Evolutionary conservation across 1,284 basidiomycete genomes (phyloP).

Genomic region (Inonotus hispidus): DNA sequence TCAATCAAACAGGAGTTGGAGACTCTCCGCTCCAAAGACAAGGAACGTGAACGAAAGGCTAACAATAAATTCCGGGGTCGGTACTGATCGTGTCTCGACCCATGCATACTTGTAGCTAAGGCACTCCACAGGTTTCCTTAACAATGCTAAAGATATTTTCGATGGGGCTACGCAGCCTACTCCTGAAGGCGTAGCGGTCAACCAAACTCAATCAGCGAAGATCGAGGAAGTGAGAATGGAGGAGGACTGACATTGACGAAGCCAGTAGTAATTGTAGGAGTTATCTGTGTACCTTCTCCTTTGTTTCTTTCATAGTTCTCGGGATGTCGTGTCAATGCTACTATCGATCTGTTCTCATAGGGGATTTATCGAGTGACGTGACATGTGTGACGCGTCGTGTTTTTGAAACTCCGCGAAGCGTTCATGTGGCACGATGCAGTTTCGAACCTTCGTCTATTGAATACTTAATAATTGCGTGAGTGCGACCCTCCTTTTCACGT

Average conservation of each 20-base stretch:
- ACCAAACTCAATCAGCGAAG: not conserved
- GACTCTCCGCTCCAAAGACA: constrained; percentile 53
- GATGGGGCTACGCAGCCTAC: not conserved
- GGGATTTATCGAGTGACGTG: not conserved
- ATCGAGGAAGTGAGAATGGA: constrained; percentile 3
- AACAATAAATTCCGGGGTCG: constrained; percentile 72
- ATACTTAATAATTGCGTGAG: not conserved
- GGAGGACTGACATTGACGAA: not conserved
- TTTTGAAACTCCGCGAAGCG: not conserved
- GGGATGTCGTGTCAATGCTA: not conserved
- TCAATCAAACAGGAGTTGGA: constrained; percentile 55
- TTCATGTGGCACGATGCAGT: too few species aligned
- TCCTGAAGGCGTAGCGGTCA: not conserved
- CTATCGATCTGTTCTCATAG: not conserved
- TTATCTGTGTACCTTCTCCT: not conserved
- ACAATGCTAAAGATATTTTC: constrained; percentile 11
- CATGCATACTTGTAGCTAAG: not conserved
- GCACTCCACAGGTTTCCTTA: constrained; percentile 13
- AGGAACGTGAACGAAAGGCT: constrained; percentile 56
- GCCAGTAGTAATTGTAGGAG: not conserved
- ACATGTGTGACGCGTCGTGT: not conserved
- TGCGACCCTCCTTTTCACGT: not conserved
- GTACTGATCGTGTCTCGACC: not conserved
- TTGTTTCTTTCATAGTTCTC: not conserved
- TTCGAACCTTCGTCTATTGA: not conserved